Evolutionary conservation across 116 monocot genomes (phyloP).

Genomic region (Dioscorea cayenensis): DNA sequence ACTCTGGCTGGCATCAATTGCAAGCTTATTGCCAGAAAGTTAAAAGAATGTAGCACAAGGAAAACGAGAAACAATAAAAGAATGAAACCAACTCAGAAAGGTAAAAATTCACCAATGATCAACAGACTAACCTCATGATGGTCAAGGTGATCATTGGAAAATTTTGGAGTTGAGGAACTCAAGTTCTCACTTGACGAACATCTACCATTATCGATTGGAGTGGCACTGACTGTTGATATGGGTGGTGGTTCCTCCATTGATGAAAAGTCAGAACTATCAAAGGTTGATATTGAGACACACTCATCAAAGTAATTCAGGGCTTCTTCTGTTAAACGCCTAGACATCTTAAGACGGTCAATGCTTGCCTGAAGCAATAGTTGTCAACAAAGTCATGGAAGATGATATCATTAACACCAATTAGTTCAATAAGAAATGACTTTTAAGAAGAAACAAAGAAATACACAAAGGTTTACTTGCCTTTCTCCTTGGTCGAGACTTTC

Average conservation of each 20-base stretch:
- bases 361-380: constrained; percentile 31
- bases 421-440: neutral
- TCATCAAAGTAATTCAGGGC: constrained; percentile 89
- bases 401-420: neutral
- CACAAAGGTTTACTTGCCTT: constrained; percentile 22
- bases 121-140: constrained; percentile 34
- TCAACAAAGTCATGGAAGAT: constrained; percentile 6
- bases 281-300: constrained; percentile 79
- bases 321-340: constrained; percentile 58
- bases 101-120: neutral
- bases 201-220: constrained; percentile 10
- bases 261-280: constrained; percentile 79
- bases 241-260: constrained; percentile 55
- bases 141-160: neutral
- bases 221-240: constrained; percentile 7
- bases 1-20: too few relatives aligned
- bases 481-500: constrained; percentile 30
- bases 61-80: neutral
- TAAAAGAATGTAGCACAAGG: neutral
- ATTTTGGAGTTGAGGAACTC: constrained; percentile 12
- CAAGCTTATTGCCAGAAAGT: neutral
- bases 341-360: constrained; percentile 47
- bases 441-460: neutral
- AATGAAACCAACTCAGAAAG: neutral
- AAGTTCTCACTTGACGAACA: constrained; percentile 15